Percentiles rank a stretch among this genome's conserved stretches.
These are phyloP conservation scores for Debaryomyces sp. DNA, from an alignment of 1,139 yeast species.

Conservation along the genomic window DNA sequence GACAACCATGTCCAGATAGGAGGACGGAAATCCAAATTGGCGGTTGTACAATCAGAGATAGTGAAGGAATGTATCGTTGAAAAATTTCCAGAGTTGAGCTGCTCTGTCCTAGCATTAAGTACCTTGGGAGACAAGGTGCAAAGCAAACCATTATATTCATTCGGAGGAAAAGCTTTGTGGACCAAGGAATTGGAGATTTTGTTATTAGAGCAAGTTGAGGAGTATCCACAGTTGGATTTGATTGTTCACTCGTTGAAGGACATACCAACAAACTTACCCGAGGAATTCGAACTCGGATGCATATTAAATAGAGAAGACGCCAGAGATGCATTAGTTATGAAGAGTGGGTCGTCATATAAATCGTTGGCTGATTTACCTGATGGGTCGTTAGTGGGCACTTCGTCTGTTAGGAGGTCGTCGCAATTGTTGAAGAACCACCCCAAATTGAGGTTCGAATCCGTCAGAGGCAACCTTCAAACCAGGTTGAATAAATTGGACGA, in stretches of 20 bases:
- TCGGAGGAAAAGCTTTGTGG: constrained; percentile 97
- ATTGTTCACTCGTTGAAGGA: constrained; percentile 94
- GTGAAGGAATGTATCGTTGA: constrained; percentile 63
- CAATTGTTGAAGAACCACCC: constrained; percentile 48
- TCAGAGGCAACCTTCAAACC: constrained; percentile 87
- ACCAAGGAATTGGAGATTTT: constrained; percentile 90
- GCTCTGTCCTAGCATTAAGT: constrained; percentile 75
- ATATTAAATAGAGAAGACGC: constrained; percentile 87
- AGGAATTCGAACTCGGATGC: constrained; percentile 87
- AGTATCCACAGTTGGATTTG: constrained; percentile 72
- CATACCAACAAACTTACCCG: constrained; percentile 91
- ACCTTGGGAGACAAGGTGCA: constrained; percentile 92
- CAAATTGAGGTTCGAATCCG: constrained; percentile 59
- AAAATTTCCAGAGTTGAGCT: constrained; percentile 58
- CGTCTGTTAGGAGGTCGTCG: constrained; percentile 91
- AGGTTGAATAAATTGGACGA: constrained; percentile 78
- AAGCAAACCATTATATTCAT: constrained; percentile 83
- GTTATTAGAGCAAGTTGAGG: constrained; percentile 61
- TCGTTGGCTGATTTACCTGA: constrained; percentile 73
- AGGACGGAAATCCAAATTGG: constrained; percentile 85
- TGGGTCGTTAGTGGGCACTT: constrained; percentile 90
- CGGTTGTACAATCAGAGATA: constrained; percentile 81
- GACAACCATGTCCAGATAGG: constrained; percentile 60
- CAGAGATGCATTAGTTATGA: constrained; percentile 91
- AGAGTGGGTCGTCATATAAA: constrained; percentile 61